phyloP scores from a whole-genome alignment of 768 basidiomycete species.

The Amanita thiersii region DNA sequence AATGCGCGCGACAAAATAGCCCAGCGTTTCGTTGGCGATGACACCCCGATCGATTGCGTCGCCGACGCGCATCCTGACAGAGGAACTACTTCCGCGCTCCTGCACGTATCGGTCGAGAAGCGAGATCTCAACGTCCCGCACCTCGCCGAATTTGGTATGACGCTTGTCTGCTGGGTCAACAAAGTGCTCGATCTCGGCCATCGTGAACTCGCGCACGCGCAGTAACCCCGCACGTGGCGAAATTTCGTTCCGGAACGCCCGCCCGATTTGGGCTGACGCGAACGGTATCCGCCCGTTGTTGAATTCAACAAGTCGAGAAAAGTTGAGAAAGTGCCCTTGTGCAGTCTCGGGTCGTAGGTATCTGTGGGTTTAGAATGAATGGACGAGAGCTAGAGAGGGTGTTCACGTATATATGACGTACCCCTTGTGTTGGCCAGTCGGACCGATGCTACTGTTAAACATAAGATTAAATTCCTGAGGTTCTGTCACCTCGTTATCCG shows the following conservation, averaged over 20 bases:
- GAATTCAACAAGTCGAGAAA: conserved; percentile 92
- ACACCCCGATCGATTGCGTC: conserved; percentile 82
- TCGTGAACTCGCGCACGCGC: conserved; percentile 97
- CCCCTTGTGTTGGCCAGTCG: conserved; percentile 96
- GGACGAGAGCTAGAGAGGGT: conserved; percentile 4
- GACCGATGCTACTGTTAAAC: conserved; percentile 96
- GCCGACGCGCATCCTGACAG: conserved; percentile 66
- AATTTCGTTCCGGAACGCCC: conserved; percentile 96
- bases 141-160: conserved; percentile 78
- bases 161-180: conserved; percentile 92
- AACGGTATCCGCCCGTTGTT: conserved; percentile 97
- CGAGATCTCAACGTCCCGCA: conserved; percentile 63
- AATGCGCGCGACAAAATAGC: conserved; percentile 94
- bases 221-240: conserved; percentile 93
- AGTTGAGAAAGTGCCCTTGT: conserved; percentile 98
- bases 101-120: conserved; percentile 86
- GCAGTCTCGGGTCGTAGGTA: conserved; percentile 97
- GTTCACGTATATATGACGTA: conserved; percentile 24
- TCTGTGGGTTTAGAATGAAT: conserved; percentile 27
- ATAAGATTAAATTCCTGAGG: conserved; percentile 97
- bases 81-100: conserved; percentile 56
- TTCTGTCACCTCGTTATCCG: conserved; percentile 86
- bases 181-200: conserved; percentile 99
- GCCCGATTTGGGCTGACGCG: conserved; percentile 94
- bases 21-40: conserved; percentile 95